These are phyloP conservation scores for Penicillium crystallinum DNA, from an alignment of 495 filamentous ascomycete species.

Conservation along the genomic window DNA sequence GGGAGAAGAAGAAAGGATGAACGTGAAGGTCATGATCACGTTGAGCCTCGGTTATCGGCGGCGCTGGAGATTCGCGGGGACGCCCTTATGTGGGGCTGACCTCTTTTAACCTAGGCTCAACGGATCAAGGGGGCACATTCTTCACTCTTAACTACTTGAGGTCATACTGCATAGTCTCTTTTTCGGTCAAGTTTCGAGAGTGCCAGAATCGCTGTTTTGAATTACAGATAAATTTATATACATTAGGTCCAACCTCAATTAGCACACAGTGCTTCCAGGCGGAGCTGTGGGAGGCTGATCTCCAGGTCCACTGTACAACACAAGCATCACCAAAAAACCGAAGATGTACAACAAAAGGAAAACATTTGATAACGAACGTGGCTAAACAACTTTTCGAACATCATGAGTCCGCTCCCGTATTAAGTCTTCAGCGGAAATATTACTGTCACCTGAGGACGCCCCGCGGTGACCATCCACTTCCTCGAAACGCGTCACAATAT, in stretches of 20 bases:
- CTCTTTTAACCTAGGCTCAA: not conserved
- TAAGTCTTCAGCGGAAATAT: not conserved
- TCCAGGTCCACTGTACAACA: not conserved
- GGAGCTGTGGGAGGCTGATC: too few species aligned
- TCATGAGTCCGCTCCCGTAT: not conserved
- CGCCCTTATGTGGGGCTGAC: not conserved
- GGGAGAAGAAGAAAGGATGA: constrained; percentile 4
- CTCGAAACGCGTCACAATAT: constrained; percentile 4
- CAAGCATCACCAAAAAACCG: not conserved
- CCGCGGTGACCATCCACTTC: not conserved
- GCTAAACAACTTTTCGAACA: not conserved
- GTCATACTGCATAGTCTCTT: too few species aligned
- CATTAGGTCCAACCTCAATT: not conserved
- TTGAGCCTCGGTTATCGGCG: constrained; percentile 40
- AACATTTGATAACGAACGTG: not conserved
- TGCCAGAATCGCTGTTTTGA: too few species aligned
- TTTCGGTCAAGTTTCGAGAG: too few species aligned
- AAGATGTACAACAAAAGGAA: not conserved
- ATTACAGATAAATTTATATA: too few species aligned
- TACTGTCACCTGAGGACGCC: not conserved
- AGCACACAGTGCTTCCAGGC: not conserved
- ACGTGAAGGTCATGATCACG: constrained; percentile 27
- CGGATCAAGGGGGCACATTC: not conserved
- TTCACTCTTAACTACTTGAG: too few species aligned
- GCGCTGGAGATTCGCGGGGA: constrained; percentile 20